A percentile compares a stretch with the other conserved stretches of the same genome.
Conservation (phyloP, 164 flowering plant genomes). For the Nelumbo lutea region DNA sequence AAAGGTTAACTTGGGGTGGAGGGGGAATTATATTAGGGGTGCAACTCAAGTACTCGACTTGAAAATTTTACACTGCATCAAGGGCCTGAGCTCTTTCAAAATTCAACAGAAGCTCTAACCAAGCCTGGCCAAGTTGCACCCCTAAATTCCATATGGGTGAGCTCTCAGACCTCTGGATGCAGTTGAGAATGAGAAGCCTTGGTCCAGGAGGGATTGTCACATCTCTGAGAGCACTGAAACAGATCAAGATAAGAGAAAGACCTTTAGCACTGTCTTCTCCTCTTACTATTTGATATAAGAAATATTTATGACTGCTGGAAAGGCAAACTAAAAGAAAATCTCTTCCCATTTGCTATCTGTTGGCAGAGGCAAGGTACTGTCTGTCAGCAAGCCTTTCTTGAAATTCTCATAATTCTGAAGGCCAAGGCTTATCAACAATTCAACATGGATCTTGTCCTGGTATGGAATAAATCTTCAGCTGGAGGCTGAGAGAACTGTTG, state of each 20-base stretch:
- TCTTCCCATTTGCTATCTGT: conserved; percentile 55
- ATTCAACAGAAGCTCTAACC: too few species aligned
- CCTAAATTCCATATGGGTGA: too few species aligned
- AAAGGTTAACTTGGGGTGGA: neutral
- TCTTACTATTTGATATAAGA: neutral
- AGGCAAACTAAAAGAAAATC: neutral
- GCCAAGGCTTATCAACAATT: conserved; percentile 50
- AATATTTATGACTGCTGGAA: neutral
- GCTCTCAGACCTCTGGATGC: conserved; percentile 52
- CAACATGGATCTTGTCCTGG: conserved; percentile 55
- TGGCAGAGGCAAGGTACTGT: conserved; percentile 72
- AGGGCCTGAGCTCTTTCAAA: too few species aligned
- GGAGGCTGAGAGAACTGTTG: conserved; percentile 67
- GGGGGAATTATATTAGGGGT: neutral
- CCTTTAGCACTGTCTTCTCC: too few species aligned
- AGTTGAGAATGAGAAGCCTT: conserved; percentile 86
- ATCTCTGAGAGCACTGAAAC: conserved; percentile 87
- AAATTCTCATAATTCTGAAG: conserved; percentile 84
- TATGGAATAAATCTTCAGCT: conserved; percentile 53
- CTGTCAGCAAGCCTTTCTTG: conserved; percentile 79
- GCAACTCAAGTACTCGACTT: neutral
- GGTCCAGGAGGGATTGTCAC: conserved; percentile 94
- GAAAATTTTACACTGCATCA: too few species aligned
- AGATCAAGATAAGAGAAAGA: neutral
- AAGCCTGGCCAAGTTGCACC: too few species aligned